Base-by-base conservation (phyloP, 495 filamentous ascomycete species). In the Daldinia grandis region DNA sequence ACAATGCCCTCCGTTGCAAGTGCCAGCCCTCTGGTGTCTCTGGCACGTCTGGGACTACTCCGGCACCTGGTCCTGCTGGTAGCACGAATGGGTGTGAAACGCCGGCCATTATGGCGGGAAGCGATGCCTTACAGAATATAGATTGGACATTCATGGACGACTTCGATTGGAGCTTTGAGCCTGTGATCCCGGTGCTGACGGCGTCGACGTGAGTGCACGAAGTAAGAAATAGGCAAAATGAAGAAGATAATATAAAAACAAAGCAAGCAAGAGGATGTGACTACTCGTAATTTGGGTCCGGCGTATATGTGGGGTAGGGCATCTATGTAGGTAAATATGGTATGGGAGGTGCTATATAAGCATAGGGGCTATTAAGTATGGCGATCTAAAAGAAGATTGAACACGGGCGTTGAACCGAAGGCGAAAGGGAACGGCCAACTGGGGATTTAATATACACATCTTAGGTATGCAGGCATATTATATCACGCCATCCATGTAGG, bases 141-240 rank as follows among this genome's bases (percentile, higher is more conserved):
- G 81, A 83, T 42, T 83, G 80, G 80, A 78, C 77, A 19, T 82
- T 83, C 40, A 79, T 82, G 79, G 80, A 81, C 55, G 81, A 83
- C 54, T 82, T 82, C 44, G 80, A 82, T 44, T 83, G 80, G 81
- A 80, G 69, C 53, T 81, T 80, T 64, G 79, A 79, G 28, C 69
- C 68, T 17, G 71, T 58, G 24, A 68, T 69, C 19, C 70, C 64
- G 37, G 70, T 69, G 27, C 1, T 66, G 17, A 25, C 62, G 35
- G 65, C 62, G 33, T 62, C 71, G 61, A 66, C 58, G 10, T 68
- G 44, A 65, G 14, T n/a, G 30, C 3, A 12, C n/a, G 4, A 5
- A 14, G 54, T 5, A 12, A 21, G 21, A 25, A 40, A 15, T 21
- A 27, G 9, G 14, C 12, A 30, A 0, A 1, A 42, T 17, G 24